These are phyloP conservation scores for Rauvolfia tetraphylla DNA, from an alignment of 257 asterid species.

Conservation along the genomic window DNA sequence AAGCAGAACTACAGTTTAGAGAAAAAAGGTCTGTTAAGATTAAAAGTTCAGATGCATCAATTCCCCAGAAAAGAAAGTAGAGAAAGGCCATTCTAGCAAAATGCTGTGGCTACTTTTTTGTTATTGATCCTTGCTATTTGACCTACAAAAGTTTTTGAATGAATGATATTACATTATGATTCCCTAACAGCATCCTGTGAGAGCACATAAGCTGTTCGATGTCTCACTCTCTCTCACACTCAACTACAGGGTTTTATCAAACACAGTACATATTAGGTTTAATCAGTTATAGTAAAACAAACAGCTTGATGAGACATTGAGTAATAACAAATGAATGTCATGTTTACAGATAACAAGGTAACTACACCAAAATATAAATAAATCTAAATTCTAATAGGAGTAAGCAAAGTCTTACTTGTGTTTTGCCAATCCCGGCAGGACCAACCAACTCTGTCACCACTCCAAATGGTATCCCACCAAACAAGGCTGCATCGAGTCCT, in stretches of 20 bases:
- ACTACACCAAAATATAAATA: background rate
- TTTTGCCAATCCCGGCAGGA: conserved; percentile 92
- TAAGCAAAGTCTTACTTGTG: conserved; percentile 45
- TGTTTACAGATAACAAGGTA: background rate
- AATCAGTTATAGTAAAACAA: background rate
- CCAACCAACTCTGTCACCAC: conserved; percentile 86
- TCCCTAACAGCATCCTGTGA: background rate
- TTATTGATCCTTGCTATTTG: background rate
- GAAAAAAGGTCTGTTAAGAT: conserved; percentile 18
- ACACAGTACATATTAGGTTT: background rate
- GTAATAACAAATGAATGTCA: background rate
- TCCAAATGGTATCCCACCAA: conserved; percentile 91
- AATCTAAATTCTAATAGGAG: background rate
- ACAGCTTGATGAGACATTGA: background rate
- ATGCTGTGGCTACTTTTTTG: background rate
- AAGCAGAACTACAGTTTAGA: conserved; percentile 57
- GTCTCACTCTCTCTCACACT: background rate
- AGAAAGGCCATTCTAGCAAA: background rate
- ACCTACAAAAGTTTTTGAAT: background rate
- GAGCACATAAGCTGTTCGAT: background rate
- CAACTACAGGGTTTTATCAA: background rate
- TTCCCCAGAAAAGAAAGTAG: conserved; percentile 3
- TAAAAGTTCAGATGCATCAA: conserved; percentile 16
- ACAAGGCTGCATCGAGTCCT: conserved; percentile 73
- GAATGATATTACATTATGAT: background rate